phyloP scores from a whole-genome alignment of 2,329 filamentous ascomycete species.

The Incumbomyces lentus region DNA sequence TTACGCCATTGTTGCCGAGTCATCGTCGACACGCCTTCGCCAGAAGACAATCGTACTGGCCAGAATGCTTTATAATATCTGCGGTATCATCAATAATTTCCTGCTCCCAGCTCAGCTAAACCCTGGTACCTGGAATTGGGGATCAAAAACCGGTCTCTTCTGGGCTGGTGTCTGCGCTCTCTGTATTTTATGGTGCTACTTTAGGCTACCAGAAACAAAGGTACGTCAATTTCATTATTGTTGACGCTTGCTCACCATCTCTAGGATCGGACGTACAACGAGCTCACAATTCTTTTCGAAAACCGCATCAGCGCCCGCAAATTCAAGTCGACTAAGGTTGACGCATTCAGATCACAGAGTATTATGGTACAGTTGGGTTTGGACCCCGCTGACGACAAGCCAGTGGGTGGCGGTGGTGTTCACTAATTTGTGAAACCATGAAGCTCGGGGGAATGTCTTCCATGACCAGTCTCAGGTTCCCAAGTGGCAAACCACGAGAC shows the following conservation, averaged over 20 bases:
- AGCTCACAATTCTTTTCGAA: too few species aligned
- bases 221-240: not conserved
- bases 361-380: not conserved
- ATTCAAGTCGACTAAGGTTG: slow-evolving; percentile 7
- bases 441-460: too few species aligned
- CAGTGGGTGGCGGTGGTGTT: not conserved
- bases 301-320: slow-evolving; percentile 7
- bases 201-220: slow-evolving; percentile 17
- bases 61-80: slow-evolving; percentile 40
- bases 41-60: slow-evolving; percentile 20
- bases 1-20: slow-evolving; percentile 38
- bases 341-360: not conserved
- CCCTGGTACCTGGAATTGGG: slow-evolving; percentile 21
- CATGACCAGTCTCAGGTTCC: too few species aligned
- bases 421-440: not conserved
- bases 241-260: too few species aligned
- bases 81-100: slow-evolving; percentile 19
- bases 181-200: slow-evolving; percentile 23
- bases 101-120: slow-evolving; percentile 8
- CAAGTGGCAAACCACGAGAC: too few species aligned
- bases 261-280: too few species aligned
- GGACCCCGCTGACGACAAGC: not conserved
- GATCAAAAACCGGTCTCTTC: slow-evolving; percentile 25
- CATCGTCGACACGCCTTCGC: not conserved
- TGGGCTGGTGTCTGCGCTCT: slow-evolving; percentile 23